phyloP scores from a whole-genome alignment of 306 rosid species.

The Dalbergia cochinchinensis region DNA sequence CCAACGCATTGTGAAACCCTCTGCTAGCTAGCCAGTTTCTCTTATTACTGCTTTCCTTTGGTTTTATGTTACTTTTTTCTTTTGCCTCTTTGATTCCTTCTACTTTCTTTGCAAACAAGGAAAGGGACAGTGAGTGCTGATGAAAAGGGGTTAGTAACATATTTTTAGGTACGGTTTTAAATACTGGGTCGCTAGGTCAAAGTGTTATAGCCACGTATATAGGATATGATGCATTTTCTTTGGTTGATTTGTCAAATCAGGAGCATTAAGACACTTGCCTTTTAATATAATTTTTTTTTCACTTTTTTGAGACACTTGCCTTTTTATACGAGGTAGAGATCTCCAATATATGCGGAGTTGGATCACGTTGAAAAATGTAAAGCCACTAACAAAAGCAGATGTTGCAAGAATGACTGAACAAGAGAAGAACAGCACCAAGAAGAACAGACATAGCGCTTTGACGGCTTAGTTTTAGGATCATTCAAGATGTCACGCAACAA shows the following conservation, averaged over 20 bases:
- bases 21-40: not conserved
- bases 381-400: constrained; percentile 23
- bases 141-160: constrained; percentile 30
- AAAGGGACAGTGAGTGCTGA: constrained; percentile 1
- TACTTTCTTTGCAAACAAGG: constrained; percentile 14
- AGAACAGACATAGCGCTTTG: constrained; percentile 7
- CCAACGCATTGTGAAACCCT: constrained; percentile 56
- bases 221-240: constrained; percentile 17
- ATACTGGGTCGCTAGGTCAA: not conserved
- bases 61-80: not conserved
- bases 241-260: constrained; percentile 31
- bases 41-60: not conserved
- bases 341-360: constrained; percentile 41
- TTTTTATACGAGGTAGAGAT: constrained; percentile 15
- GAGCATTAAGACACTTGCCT: constrained; percentile 31
- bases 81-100: not conserved
- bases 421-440: not conserved
- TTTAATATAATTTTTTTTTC: no score
- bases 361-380: constrained; percentile 34
- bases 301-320: no score
- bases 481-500: constrained; percentile 11
- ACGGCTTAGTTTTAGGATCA: constrained; percentile 41
- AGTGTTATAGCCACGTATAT: constrained; percentile 30
- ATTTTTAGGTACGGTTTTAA: constrained; percentile 22
- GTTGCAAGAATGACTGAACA: constrained; percentile 20